Percentiles rank a stretch among this genome's conserved stretches.
Conservation (phyloP, 495 filamentous ascomycete genomes). For the Lineolata rhizophorae region DNA sequence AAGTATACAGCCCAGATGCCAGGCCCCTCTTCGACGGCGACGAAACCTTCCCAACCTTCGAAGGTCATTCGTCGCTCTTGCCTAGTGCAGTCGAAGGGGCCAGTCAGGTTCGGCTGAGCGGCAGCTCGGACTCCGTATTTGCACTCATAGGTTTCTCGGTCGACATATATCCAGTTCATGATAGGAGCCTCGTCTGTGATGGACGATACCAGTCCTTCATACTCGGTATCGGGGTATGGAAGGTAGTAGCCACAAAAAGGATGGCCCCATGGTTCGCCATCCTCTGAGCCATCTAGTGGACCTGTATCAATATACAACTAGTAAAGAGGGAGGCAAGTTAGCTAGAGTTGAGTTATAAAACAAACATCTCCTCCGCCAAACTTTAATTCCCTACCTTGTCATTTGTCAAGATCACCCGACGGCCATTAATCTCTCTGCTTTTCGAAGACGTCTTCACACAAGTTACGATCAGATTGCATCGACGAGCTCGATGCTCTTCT, state of each 20-base stretch:
- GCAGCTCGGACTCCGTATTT: constrained; percentile 14
- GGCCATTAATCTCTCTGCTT: constrained; percentile 12
- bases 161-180: constrained; percentile 17
- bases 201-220: constrained; percentile 15
- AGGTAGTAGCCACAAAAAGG: constrained; percentile 15
- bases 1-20: constrained; percentile 12
- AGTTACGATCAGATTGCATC: constrained; percentile 13
- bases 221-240: constrained; percentile 10
- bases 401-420: constrained; percentile 12
- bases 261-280: constrained; percentile 8
- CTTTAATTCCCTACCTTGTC: constrained; percentile 7
- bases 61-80: constrained; percentile 15
- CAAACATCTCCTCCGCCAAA: no score
- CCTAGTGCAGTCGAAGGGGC: constrained; percentile 15
- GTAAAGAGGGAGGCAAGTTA: background rate
- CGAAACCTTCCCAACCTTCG: constrained; percentile 17
- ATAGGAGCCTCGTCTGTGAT: constrained; percentile 14
- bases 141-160: constrained; percentile 13
- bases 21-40: constrained; percentile 14
- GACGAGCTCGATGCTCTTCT: constrained; percentile 16
- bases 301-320: constrained; percentile 15
- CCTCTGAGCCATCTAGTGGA: no score
- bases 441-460: constrained; percentile 10
- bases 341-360: no score
- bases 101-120: constrained; percentile 12